Evolutionary conservation across 2,329 filamentous ascomycete species (phyloP), one percentile per base, ranked within the genome.

Genomic region (Tricladium varicosporioides): DNA sequence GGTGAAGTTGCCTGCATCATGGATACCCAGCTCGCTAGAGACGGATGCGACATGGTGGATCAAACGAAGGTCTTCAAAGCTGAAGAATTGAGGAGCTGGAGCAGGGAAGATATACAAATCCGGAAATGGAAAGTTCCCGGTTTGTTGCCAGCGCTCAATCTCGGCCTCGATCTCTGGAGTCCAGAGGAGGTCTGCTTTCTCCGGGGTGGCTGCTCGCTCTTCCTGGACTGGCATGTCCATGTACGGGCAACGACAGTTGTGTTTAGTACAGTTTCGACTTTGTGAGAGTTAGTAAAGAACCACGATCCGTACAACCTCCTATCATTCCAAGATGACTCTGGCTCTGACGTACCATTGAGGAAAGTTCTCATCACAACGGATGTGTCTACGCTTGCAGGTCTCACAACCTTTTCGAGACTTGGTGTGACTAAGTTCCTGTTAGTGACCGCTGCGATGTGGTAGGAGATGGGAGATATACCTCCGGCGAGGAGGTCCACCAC

Each of bases 361-460:
- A 70, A 96, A 97, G 66, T 86, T 96, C 75, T 99, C 94, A 71
- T 99, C 94, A 76, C 94, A 99, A 69, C 94, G 85, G 72, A 99
- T 99, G 75, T 99, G 94, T 72, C 94, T 86, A 73, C 89, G 88
- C 77, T 99, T 99, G 83, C 94, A 99, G 61, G 92, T 96, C 70
- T 95, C 93, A 82, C 94, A 99, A 62, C 94, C 94, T 78, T 97
- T 97, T 71, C 94, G 88, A 69, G 93, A 97, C 80, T 99, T 99
- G 73, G 94, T 99, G 79, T 99, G 94, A 79, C 93, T 96, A 73
- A 18, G 59, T 16, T 16, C 22, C 19, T 52, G 57, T 71, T 40
- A 69, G 65, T 62, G 31, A 53, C 11, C 15, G 45, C 36, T 15
- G 16, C 9, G 15, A 32, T 32, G 15, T 18, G 46, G 47, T 32